Evolutionary conservation across 768 basidiomycete species (phyloP), one percentile per base, ranked within the genome.

Genomic region (Candolleomyces efflorescens): DNA sequence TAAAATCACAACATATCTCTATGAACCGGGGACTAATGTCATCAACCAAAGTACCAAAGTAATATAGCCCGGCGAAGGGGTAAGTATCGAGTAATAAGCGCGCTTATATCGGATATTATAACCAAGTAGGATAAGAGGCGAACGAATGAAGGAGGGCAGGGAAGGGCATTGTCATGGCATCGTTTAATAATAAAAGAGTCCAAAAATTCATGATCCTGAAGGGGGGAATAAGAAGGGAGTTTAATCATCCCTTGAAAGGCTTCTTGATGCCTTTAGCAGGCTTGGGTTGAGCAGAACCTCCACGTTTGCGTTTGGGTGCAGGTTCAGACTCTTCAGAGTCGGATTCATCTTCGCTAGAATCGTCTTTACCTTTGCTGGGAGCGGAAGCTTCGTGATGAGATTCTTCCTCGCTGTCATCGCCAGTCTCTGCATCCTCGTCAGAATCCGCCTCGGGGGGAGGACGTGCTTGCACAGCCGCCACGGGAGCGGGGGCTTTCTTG

Each of bases 351-450:
- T 58, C 57, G 44, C 41, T 53, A 2, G 57, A 45, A 6, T 43
- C 47, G 2, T 46, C 24, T 5, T 32, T 32, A 11, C 7, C 32
- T 11, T 1, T 6, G 3, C 17, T 5, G 22, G 50, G 43, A 4
- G 12, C 22, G 1, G 24, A 11, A 12, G 7, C 26, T 53, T 15
- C 36, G 47, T 54, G 53, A 39, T 60, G 56, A 39, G 59, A 63
- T 15, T 65, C 68, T 41, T 53, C 67, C 24, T 69, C 67, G 17
- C 73, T 73, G 2, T 74, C 73, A 32, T 68, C 67, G 37, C 71
- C 63, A n/a, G 59, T 59, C 37, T 69, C 64, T n/a, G 72, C 78
- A 2, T 80, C 78, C 0, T 69, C 68, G 4, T 71, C 75, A 3
- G 71, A 67, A 4, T 74, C 73, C 12, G 68, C 70, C 13, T 65